Conservation (phyloP, 495 filamentous ascomycete genomes). For the Lentithecium fluviatile region DNA sequence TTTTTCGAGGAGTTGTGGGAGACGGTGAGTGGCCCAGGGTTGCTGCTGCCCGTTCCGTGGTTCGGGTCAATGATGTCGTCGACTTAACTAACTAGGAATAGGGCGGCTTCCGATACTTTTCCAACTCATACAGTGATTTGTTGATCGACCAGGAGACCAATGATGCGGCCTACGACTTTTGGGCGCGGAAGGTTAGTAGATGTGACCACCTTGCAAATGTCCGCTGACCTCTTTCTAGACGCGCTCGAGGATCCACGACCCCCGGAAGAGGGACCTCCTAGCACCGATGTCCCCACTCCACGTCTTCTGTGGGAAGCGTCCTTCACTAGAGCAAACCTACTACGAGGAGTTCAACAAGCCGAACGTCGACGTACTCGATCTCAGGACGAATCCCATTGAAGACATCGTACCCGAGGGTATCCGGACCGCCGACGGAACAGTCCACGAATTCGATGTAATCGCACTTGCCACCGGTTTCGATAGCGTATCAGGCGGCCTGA, state of each 20-base stretch:
- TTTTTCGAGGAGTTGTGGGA: slow-evolving; percentile 30
- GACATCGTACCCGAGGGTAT: slow-evolving; percentile 32
- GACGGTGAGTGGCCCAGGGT: neutral
- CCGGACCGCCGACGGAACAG: neutral
- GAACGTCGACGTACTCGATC: slow-evolving; percentile 42
- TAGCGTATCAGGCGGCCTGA: slow-evolving; percentile 41
- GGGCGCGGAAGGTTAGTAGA: slow-evolving; percentile 22
- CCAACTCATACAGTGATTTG: slow-evolving; percentile 40
- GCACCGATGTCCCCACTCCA: slow-evolving; percentile 37
- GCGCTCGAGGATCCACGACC: slow-evolving; percentile 37
- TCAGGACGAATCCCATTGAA: slow-evolving; percentile 36
- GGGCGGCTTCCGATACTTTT: slow-evolving; percentile 38
- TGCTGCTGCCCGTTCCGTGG: neutral
- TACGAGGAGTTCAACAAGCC: slow-evolving; percentile 43
- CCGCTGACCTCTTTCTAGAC: slow-evolving; percentile 17
- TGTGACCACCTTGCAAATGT: no score
- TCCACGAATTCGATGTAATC: slow-evolving; percentile 20
- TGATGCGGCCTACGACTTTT: slow-evolving; percentile 38
- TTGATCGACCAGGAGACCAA: slow-evolving; percentile 38
- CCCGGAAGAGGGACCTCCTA: slow-evolving; percentile 34
- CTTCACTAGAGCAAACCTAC: slow-evolving; percentile 41
- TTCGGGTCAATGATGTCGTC: neutral
- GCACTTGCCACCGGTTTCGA: slow-evolving; percentile 43
- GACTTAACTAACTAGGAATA: slow-evolving; percentile 15
- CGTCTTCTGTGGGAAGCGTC: slow-evolving; percentile 36